Evolutionary conservation across 495 filamentous ascomycete genomes (phyloP), one percentile per base, ranked within the genome.

Genomic region (Neurospora sp.): DNA sequence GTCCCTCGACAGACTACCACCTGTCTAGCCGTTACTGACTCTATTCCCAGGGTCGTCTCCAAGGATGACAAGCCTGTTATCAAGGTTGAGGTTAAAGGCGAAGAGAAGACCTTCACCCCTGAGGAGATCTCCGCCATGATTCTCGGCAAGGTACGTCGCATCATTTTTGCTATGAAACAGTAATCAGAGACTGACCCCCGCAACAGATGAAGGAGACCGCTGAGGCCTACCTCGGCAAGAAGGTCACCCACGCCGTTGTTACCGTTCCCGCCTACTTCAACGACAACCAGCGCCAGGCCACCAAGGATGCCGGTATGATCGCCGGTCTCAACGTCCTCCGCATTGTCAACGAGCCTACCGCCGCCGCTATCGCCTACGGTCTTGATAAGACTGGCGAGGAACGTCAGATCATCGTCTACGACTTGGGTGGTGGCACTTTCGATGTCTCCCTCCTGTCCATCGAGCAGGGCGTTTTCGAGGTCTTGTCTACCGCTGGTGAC

Each of bases 361-460:
- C 93, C 79, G 93, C 93, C 78, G 93, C 92, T 82, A 92, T 95
- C 79, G 92, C 92, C 75, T 94, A 94, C 81, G 92, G 93, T 83
- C 87, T 97, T 78, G 93, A 96, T 84, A 94, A 95, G 89, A 90
- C 88, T 69, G 90, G 89, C 76, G 92, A 89, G 70, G 93, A 97
- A 83, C 91, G 93, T 80, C 93, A 96, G 86, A 94, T 96, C 80
- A 93, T 96, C 78, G 93, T 96, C 78, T 97, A 96, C 84, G 96
- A 99, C 90, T 93, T 99, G 76, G 96, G 96, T 91, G 96, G 96
- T 91, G 96, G 96, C 90, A 98, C 96, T 79, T 99, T 99, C 84
- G 96, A 99, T 96, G 96, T 99, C 70, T 98, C 95, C 71, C 93
- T 99, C 77, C 89, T 99, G 48, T 97, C 94, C 46, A 96, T 98